A percentile compares a stretch with the other conserved stretches of the same genome.
phyloP scores from a whole-genome alignment of 805 yeast genomes.

The Candida boidinii region DNA sequence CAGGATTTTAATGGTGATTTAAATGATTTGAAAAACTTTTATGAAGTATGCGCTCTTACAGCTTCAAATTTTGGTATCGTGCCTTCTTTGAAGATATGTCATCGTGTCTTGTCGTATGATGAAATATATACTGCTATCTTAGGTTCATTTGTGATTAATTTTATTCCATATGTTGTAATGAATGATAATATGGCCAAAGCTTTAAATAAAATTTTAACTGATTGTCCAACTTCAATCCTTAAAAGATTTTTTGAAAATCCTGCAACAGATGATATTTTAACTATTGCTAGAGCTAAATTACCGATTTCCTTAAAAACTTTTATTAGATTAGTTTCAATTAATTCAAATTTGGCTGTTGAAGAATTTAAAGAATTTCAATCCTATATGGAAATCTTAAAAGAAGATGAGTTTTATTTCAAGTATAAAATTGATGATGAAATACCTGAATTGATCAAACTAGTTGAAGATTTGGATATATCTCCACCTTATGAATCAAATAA shows the following conservation, averaged over 20 bases:
- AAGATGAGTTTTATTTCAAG: slow-evolving; percentile 27
- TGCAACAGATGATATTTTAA: slow-evolving; percentile 33
- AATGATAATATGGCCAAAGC: slow-evolving; percentile 35
- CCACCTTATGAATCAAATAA: slow-evolving; percentile 43
- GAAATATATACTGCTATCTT: slow-evolving; percentile 41
- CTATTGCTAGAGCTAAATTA: slow-evolving; percentile 61
- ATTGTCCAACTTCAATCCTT: slow-evolving; percentile 36
- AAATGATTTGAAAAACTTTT: slow-evolving; percentile 15
- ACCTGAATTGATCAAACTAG: slow-evolving; percentile 39
- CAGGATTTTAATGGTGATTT: slow-evolving; percentile 13
- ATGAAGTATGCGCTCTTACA: slow-evolving; percentile 28
- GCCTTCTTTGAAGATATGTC: slow-evolving; percentile 30
- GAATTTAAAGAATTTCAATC: slow-evolving; percentile 53
- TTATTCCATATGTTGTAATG: slow-evolving; percentile 40
- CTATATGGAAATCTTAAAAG: slow-evolving; percentile 43
- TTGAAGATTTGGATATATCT: slow-evolving; percentile 31
- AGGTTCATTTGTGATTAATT: slow-evolving; percentile 33
- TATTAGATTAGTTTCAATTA: slow-evolving; percentile 49
- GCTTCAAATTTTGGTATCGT: slow-evolving; percentile 37
- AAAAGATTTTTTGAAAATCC: slow-evolving; percentile 37
- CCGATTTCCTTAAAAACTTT: slow-evolving; percentile 60
- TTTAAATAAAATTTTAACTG: slow-evolving; percentile 31
- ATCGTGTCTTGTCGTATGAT: slow-evolving; percentile 38
- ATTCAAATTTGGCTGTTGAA: slow-evolving; percentile 57
- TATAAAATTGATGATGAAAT: slow-evolving; percentile 43